Base-by-base conservation (phyloP, 257 asterid species). In the Nicotiana obtusifolia region DNA sequence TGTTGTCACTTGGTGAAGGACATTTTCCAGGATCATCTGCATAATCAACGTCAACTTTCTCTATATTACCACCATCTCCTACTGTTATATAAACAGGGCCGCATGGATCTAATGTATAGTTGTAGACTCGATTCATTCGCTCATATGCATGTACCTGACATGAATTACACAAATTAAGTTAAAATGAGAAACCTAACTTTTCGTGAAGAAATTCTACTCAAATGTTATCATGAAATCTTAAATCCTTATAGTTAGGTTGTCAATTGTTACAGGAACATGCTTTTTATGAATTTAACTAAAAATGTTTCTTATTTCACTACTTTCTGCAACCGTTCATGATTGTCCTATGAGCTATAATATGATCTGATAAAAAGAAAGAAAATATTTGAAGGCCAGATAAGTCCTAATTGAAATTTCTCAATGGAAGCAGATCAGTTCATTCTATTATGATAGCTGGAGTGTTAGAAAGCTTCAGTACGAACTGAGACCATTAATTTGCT, bases 31-130 rank as follows among this genome's bases (percentile, higher is more conserved):
- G 90, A 57, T 94, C 97, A 84, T 95, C 99, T 9, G 98, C 97
- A 82, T 92, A 94, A 83, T 88, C 92, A 33, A 94, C 90, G 2
- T 90, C 95, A 4, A 94, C 91, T 81, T 90, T 81, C 89, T 95
- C 99, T 10, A 91, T 94, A 53, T 95, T 95, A 2, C 99, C 99
- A 47, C 99, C 99, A 80, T 95, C 97, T 75, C 99, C 97, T 4
- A 95, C 84, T 69, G 94, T 89, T 81, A 95, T 88, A 86, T 92
- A 87, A 69, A 95, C 90, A 1, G 99, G 97, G 16, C 94, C 99
- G 71, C 99, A 94, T 7, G 86, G 82, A 81, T 94, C 97, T 82
- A 95, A 77, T 6, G 86, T 82, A 80, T 92, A 91, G 88, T 95
- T 92, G 86, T 90, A 94, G 10, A 94, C 97, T 83, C 97, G 87